Evolutionary conservation across 345 rosid genomes (phyloP).

Genomic region (Melaleuca alternifolia): DNA sequence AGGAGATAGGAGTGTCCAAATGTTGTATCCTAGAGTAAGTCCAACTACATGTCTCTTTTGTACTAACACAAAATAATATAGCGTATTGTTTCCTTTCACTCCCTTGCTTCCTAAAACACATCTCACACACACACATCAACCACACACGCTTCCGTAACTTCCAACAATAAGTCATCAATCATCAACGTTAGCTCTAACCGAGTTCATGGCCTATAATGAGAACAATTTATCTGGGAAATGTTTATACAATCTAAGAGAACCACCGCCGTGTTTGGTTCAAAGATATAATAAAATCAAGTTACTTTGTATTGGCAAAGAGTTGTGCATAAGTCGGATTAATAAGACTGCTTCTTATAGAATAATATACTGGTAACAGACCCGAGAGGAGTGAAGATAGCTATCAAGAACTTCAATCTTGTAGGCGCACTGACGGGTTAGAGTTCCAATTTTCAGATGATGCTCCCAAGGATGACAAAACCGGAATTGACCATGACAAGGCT

Average conservation of each 20-base stretch:
- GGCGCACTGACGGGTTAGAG: conserved; percentile 23
- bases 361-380: not conserved
- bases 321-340: not conserved
- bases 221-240: not conserved
- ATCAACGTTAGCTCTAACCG: not conserved
- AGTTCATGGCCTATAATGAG: not conserved
- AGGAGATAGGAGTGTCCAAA: too few species aligned
- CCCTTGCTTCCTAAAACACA: too few species aligned
- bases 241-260: not conserved
- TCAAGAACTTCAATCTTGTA: conserved; percentile 28
- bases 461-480: conserved; percentile 35
- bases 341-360: not conserved
- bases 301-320: not conserved
- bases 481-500: conserved; percentile 39
- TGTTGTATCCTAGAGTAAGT: too few species aligned
- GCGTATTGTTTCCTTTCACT: too few species aligned
- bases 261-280: not conserved
- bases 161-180: not conserved
- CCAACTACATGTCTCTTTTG: too few species aligned
- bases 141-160: too few species aligned
- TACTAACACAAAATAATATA: too few species aligned
- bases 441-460: conserved; percentile 24
- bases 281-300: not conserved
- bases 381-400: conserved; percentile 3
- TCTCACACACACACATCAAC: too few species aligned